Percentiles rank a stretch among this genome's conserved stretches.
phyloP scores from a whole-genome alignment of 192 early-diverging fungal species.

The Entomortierella parvispora region DNA sequence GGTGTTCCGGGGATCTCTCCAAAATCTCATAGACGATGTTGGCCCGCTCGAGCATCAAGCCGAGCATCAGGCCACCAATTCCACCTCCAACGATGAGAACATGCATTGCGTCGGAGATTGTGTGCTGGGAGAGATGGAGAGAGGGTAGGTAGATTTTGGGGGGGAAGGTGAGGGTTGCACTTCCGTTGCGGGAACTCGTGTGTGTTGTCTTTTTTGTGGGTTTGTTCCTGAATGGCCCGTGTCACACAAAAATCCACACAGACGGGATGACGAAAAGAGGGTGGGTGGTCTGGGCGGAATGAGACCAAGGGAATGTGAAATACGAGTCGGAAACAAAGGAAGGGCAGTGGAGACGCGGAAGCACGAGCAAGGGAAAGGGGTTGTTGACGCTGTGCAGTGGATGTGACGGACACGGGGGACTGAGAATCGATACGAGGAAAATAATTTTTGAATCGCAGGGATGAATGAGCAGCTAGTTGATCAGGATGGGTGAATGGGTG shows the following conservation, averaged over 20 bases:
- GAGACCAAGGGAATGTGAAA: not conserved
- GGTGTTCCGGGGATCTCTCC: slow-evolving; percentile 28
- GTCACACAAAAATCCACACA: not conserved
- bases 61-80: slow-evolving; percentile 51
- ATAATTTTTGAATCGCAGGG: too few species aligned
- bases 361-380: too few species aligned
- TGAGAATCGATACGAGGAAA: too few species aligned
- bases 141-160: not conserved
- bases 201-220: not conserved
- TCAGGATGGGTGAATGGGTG: not conserved
- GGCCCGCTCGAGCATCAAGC: slow-evolving; percentile 41
- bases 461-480: too few species aligned
- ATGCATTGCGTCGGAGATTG: too few species aligned
- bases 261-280: not conserved
- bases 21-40: slow-evolving; percentile 49
- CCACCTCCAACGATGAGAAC: slow-evolving; percentile 53
- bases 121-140: not conserved
- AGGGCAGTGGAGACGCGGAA: too few species aligned
- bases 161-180: not conserved
- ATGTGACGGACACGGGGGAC: not conserved
- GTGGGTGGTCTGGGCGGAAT: not conserved
- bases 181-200: not conserved
- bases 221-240: too few species aligned
- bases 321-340: not conserved
- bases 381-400: not conserved